Base-by-base conservation (phyloP, 192 early-diverging fungal species). In the Powellomyces hirtus region DNA sequence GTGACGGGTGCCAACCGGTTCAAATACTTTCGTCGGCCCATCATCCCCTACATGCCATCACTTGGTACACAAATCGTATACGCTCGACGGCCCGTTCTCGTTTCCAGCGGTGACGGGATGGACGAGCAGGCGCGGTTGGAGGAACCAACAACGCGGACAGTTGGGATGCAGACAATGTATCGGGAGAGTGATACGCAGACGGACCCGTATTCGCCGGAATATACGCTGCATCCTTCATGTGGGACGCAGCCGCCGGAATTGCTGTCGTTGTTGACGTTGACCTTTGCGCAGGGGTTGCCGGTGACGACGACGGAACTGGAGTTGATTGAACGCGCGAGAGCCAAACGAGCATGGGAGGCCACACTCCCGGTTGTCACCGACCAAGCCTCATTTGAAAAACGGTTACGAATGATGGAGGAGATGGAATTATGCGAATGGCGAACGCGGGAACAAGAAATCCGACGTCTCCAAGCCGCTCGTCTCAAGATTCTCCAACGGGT, bases 371-470 rank as follows among this genome's bases (percentile, higher is more conserved):
- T 73, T 38, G 86, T 86, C 13, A 71, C 76, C 1, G 84, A 87
- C 63, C 70, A 82, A 59, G 81, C 73, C 20, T 71, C 75, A 26
- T 87, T 86, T 72, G 77, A 86, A 52, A 58, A 67, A 38, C 59
- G 86, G 11, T 64, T 86, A 59, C 75, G 71, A 55, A 86, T 87
- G 84, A 87, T 87, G 86, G 86, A 87, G 62, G 81, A 78, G 50
- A 86, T 86, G 84, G 86, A 86, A 59, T 56, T 86, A 46, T 44
- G 65, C 50, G 86, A 87, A 64, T 86, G 86, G 86, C 66, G 84
- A 36, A 83, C 84, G 59, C 52, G 86, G 22, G 86, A 87, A 52
- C 29, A 76, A 34, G 86, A 87, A 68, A 87, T 87, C 36, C 44
- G 61, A 34, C 68, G 80, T 36, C 44, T 86, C 20, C 85, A 87